Conservation (phyloP, 257 asterid genomes). For the Przewalskia tangutica region DNA sequence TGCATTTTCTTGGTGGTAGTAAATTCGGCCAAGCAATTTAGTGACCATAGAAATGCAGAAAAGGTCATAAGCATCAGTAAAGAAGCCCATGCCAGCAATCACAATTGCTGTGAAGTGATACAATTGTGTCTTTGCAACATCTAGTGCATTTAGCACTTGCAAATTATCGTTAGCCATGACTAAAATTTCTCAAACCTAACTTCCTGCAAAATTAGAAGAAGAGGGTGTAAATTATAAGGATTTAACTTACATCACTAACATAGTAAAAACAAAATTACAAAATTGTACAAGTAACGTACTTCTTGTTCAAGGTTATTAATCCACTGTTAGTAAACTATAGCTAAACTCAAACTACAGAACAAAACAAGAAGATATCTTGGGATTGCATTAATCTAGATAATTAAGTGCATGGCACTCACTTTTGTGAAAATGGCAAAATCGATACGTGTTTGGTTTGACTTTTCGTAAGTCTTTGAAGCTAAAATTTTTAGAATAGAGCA, state of each 20-base stretch:
- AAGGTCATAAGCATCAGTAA: slow-evolving; percentile 40
- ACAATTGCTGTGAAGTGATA: slow-evolving; percentile 37
- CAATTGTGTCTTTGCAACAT: slow-evolving; percentile 25
- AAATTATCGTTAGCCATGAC: slow-evolving; percentile 13
- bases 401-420: background rate
- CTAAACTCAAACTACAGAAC: background rate
- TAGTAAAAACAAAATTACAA: background rate
- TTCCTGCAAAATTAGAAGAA: background rate
- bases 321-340: too few relatives aligned
- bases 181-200: background rate
- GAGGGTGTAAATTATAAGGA: background rate
- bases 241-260: background rate
- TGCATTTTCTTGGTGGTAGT: slow-evolving; percentile 8
- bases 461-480: too few relatives aligned
- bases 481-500: too few relatives aligned
- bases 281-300: background rate
- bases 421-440: background rate
- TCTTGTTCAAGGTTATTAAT: background rate
- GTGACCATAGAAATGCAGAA: slow-evolving; percentile 33
- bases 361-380: background rate
- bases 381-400: background rate
- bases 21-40: slow-evolving; percentile 26
- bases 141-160: slow-evolving; percentile 33
- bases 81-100: slow-evolving; percentile 41
- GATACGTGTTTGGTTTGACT: too few relatives aligned